A percentile compares a stretch with the other conserved stretches of the same genome.
Conservation (phyloP, 768 basidiomycete genomes). For the Auricularia sp. region DNA sequence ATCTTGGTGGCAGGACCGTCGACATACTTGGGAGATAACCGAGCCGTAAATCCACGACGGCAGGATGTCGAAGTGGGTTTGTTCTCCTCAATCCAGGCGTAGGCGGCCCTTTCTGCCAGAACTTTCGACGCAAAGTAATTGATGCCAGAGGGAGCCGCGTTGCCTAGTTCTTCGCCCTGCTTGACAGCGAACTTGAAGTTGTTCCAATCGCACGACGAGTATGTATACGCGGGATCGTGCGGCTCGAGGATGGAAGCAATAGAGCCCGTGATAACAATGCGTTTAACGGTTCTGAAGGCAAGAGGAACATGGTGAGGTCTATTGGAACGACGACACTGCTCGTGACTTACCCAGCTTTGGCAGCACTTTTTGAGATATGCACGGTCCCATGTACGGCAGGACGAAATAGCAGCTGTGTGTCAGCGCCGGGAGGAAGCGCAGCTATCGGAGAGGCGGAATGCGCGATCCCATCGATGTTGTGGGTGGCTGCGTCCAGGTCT, state of each 20-base stretch:
- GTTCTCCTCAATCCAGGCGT: constrained; percentile 12
- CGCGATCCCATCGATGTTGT: background rate
- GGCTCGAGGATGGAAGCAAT: constrained; percentile 22
- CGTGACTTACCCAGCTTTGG: constrained; percentile 8
- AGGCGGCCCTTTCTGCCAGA: constrained; percentile 11
- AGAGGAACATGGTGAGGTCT: no score
- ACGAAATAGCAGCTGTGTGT: constrained; percentile 19
- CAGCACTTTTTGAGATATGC: constrained; percentile 19
- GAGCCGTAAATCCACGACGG: constrained; percentile 3
- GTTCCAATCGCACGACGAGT: constrained; percentile 4
- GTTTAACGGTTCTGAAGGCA: constrained; percentile 13
- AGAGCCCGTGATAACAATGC: constrained; percentile 26
- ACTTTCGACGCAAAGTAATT: constrained; percentile 11
- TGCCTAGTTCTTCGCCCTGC: background rate
- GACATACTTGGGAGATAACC: background rate
- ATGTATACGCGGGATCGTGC: background rate
- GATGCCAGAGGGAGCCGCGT: background rate
- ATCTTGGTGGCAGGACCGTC: background rate
- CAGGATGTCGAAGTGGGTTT: constrained; percentile 8
- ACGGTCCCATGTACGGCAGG: constrained; percentile 28
- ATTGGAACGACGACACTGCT: background rate
- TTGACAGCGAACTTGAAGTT: background rate
- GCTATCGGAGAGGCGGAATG: background rate
- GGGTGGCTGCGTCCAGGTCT: constrained; percentile 10
- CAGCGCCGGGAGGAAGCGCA: background rate